phyloP scores from a whole-genome alignment of 495 filamentous ascomycete species.

The Aspergillus cavernicola region DNA sequence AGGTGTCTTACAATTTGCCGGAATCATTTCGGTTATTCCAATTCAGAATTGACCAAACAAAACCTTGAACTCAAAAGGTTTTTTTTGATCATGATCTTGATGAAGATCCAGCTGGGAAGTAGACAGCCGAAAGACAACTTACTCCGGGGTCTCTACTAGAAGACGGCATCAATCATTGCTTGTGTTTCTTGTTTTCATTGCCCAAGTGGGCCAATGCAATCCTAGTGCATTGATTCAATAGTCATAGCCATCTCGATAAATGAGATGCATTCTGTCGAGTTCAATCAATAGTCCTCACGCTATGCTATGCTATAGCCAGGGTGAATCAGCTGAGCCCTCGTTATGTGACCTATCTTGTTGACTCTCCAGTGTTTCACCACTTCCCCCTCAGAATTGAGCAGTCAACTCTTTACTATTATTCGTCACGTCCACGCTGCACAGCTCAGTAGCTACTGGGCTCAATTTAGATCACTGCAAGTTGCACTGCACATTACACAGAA shows the following conservation, averaged over 20 bases:
- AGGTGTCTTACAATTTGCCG: neutral
- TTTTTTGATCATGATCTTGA: too few relatives aligned
- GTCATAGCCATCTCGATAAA: too few relatives aligned
- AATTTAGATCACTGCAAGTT: too few relatives aligned
- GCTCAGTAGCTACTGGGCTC: neutral
- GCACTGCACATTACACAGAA: neutral
- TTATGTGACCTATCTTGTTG: constrained; percentile 2
- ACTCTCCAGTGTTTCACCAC: neutral
- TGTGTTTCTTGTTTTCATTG: neutral
- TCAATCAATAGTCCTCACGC: neutral
- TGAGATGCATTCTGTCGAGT: too few relatives aligned
- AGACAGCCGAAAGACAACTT: too few relatives aligned
- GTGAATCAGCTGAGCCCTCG: neutral
- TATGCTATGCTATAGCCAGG: neutral
- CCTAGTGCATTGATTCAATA: too few relatives aligned
- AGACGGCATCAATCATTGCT: neutral
- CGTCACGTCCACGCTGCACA: neutral
- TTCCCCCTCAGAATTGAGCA: neutral
- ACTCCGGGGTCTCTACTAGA: too few relatives aligned
- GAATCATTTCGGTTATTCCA: constrained; percentile 13
- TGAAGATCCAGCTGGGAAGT: too few relatives aligned
- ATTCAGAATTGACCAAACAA: neutral
- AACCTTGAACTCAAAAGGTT: too few relatives aligned
- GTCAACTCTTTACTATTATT: neutral
- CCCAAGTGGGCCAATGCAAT: neutral